phyloP scores from a whole-genome alignment of 345 rosid species.

The Lepidium didymum region DNA sequence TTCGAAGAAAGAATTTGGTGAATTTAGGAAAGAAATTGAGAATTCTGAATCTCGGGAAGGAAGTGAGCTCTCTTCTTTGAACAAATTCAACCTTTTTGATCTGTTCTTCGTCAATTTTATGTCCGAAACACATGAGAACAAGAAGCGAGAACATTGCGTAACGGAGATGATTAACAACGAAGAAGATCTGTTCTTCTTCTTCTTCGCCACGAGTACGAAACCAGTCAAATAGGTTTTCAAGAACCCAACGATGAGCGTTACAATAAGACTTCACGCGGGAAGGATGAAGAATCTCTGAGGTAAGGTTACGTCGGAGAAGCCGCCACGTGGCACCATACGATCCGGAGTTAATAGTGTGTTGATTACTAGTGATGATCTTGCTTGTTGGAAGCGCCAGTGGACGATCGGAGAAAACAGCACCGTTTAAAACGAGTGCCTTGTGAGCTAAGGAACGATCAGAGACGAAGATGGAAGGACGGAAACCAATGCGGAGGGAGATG shows the following conservation, averaged over 20 bases:
- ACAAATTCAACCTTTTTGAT: conserved; percentile 6
- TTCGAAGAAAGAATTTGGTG: conserved; percentile 5
- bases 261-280: background rate
- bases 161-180: conserved; percentile 10
- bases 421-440: too few species aligned
- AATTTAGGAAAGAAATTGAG: conserved; percentile 12
- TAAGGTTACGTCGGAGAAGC: conserved; percentile 3
- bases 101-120: conserved; percentile 1
- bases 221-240: background rate
- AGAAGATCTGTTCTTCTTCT: background rate
- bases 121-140: conserved; percentile 23
- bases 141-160: conserved; percentile 18
- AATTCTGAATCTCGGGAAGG: background rate
- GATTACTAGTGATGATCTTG: too few species aligned
- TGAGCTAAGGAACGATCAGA: too few species aligned
- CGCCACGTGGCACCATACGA: conserved; percentile 14
- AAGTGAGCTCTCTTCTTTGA: background rate
- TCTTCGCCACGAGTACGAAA: background rate
- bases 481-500: background rate
- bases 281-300: conserved; percentile 7
- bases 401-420: too few species aligned
- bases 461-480: too few species aligned
- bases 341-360: background rate
- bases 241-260: background rate
- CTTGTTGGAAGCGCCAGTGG: too few species aligned